Conservation (phyloP, 441 rosid genomes). For the Adansonia gregorii region DNA sequence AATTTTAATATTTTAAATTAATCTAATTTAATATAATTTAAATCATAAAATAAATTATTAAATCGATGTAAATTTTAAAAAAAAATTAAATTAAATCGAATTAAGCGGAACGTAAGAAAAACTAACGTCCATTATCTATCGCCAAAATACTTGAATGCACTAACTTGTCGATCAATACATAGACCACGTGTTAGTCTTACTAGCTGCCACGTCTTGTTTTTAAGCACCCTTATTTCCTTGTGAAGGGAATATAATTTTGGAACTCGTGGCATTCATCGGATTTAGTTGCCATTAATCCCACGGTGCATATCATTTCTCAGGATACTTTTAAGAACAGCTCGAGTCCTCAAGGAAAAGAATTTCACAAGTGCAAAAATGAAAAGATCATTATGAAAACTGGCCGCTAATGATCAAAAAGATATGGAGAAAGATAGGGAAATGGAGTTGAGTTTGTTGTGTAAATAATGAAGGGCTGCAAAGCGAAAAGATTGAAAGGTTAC, state of each 20-base stretch:
- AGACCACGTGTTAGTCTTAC: neutral
- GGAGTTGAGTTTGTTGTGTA: neutral
- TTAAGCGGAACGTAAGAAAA: neutral
- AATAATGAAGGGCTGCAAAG: slow-evolving; percentile 1
- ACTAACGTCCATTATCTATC: neutral
- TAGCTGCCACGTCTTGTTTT: neutral
- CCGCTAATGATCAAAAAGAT: neutral
- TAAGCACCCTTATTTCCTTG: neutral
- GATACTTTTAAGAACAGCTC: neutral
- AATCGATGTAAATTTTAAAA: too few relatives aligned
- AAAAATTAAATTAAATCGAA: too few relatives aligned
- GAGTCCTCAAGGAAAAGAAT: neutral
- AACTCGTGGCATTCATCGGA: slow-evolving; percentile 14
- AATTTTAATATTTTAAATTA: too few relatives aligned
- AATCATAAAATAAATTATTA: too few relatives aligned
- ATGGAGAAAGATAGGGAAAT: neutral
- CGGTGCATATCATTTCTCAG: neutral
- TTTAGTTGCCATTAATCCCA: neutral
- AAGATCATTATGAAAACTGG: neutral
- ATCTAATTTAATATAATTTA: too few relatives aligned
- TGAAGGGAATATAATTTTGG: neutral
- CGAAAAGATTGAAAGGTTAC: neutral
- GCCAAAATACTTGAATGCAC: neutral
- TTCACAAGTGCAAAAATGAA: neutral
- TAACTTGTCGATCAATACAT: neutral